A percentile compares a stretch with the other conserved stretches of the same genome.
Evolutionary conservation across 345 rosid species (phyloP).

Genomic region (Murraya paniculata): DNA sequence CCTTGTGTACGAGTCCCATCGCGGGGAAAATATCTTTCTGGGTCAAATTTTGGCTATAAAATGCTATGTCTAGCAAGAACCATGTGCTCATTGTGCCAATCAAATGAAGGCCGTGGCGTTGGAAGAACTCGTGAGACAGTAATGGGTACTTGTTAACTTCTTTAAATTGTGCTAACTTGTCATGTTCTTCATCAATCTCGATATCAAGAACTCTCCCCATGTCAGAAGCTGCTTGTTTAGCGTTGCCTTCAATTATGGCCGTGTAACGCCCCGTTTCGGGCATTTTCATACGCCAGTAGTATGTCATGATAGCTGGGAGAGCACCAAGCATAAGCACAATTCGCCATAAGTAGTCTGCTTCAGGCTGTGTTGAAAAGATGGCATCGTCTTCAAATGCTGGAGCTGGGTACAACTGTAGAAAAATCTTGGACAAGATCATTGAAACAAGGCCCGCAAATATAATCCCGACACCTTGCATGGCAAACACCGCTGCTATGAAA

Average conservation of each 20-base stretch:
- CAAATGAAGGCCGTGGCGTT: slow-evolving; percentile 45
- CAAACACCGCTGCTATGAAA: slow-evolving; percentile 61
- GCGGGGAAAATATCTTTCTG: slow-evolving; percentile 58
- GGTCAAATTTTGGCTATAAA: slow-evolving; percentile 52
- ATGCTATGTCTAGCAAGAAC: slow-evolving; percentile 60
- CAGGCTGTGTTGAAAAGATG: slow-evolving; percentile 39
- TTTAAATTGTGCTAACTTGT: slow-evolving; percentile 25
- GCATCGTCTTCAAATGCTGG: neutral
- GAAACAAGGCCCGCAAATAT: slow-evolving; percentile 52
- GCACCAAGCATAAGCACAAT: slow-evolving; percentile 58
- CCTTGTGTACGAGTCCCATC: slow-evolving; percentile 22
- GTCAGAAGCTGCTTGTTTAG: slow-evolving; percentile 51
- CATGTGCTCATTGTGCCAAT: slow-evolving; percentile 49
- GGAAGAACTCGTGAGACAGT: slow-evolving; percentile 39
- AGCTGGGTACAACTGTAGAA: slow-evolving; percentile 14
- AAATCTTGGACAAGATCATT: slow-evolving; percentile 33
- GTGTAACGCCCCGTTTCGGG: slow-evolving; percentile 66
- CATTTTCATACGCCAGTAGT: slow-evolving; percentile 59
- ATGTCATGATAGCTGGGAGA: slow-evolving; percentile 46
- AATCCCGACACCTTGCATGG: slow-evolving; percentile 63
- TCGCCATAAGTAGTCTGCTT: slow-evolving; percentile 52
- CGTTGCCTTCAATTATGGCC: slow-evolving; percentile 51
- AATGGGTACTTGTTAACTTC: slow-evolving; percentile 26
- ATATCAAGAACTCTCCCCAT: slow-evolving; percentile 51
- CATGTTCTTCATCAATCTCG: slow-evolving; percentile 38